Evolutionary conservation across 495 filamentous ascomycete genomes (phyloP).

Genomic region (Talaromyces nanjingensis): DNA sequence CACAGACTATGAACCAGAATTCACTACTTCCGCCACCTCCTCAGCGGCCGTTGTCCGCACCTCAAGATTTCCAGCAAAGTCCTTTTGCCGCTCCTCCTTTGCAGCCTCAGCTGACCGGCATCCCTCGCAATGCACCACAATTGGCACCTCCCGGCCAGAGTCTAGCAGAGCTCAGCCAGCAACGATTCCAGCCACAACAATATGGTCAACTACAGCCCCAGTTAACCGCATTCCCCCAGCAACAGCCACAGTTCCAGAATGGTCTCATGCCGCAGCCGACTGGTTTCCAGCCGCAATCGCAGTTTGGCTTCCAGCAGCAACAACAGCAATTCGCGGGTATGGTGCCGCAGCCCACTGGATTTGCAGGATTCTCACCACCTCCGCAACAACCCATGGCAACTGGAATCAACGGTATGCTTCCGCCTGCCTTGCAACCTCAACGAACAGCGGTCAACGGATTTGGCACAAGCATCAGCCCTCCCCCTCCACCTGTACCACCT

Average conservation of each 20-base stretch:
- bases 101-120: constrained; percentile 81
- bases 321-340: constrained; percentile 55
- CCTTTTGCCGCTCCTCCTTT: constrained; percentile 66
- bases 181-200: constrained; percentile 49
- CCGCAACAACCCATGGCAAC: constrained; percentile 18
- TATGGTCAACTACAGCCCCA: constrained; percentile 46
- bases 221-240: constrained; percentile 51
- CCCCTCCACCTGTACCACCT: constrained; percentile 32
- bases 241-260: constrained; percentile 36
- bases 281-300: constrained; percentile 41
- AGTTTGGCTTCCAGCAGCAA: constrained; percentile 47
- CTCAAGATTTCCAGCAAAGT: constrained; percentile 72
- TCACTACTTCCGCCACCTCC: constrained; percentile 77
- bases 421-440: constrained; percentile 37
- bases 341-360: constrained; percentile 62
- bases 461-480: constrained; percentile 28
- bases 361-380: constrained; percentile 34
- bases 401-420: constrained; percentile 36
- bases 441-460: constrained; percentile 55
- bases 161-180: constrained; percentile 61
- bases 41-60: constrained; percentile 77
- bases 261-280: constrained; percentile 46
- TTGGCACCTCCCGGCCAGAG: constrained; percentile 71
- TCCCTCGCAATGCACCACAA: constrained; percentile 40
- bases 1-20: constrained; percentile 53